phyloP scores from a whole-genome alignment of 805 yeast species.

The Yamadazyma takamatsuzukensis region DNA sequence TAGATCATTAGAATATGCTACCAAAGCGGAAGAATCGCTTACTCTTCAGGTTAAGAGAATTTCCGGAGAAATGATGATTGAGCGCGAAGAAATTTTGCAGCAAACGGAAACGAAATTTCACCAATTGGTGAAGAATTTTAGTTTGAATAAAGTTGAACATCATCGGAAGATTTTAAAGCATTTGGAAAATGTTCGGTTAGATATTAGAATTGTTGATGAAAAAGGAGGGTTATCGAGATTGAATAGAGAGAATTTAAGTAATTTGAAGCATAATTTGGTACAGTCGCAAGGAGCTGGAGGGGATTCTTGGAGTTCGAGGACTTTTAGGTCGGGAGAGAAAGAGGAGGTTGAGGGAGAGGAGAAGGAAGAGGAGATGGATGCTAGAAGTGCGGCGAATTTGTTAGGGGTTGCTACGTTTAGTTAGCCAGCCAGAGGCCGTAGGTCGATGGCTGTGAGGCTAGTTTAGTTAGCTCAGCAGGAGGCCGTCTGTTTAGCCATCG shows the following conservation, averaged over 20 bases:
- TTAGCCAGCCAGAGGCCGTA: no score
- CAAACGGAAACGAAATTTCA: slow-evolving; percentile 57
- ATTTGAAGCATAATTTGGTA: slow-evolving; percentile 38
- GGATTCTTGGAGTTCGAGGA: slow-evolving; percentile 44
- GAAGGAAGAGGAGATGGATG: slow-evolving; percentile 46
- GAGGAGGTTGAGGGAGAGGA: slow-evolving; percentile 22
- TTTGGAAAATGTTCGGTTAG: slow-evolving; percentile 67
- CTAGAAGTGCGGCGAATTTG: slow-evolving; percentile 77
- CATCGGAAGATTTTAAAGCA: slow-evolving; percentile 77
- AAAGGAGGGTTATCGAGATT: slow-evolving; percentile 79
- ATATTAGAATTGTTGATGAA: slow-evolving; percentile 70
- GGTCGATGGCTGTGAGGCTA: no score
- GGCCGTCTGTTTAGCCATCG: no score
- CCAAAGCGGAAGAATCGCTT: slow-evolving; percentile 69
- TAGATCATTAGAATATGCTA: slow-evolving; percentile 71
- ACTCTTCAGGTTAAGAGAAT: slow-evolving; percentile 77
- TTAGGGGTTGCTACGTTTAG: slow-evolving; percentile 76
- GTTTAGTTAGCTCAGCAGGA: no score
- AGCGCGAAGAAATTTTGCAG: slow-evolving; percentile 55
- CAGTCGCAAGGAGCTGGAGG: slow-evolving; percentile 41
- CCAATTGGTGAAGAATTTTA: slow-evolving; percentile 52
- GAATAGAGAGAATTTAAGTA: slow-evolving; percentile 65
- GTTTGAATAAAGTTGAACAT: slow-evolving; percentile 73
- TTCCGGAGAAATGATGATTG: slow-evolving; percentile 80
- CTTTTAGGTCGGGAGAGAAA: slow-evolving; percentile 30